phyloP scores from a whole-genome alignment of 2,329 filamentous ascomycete species.

The Coleophoma eucalyptorum region DNA sequence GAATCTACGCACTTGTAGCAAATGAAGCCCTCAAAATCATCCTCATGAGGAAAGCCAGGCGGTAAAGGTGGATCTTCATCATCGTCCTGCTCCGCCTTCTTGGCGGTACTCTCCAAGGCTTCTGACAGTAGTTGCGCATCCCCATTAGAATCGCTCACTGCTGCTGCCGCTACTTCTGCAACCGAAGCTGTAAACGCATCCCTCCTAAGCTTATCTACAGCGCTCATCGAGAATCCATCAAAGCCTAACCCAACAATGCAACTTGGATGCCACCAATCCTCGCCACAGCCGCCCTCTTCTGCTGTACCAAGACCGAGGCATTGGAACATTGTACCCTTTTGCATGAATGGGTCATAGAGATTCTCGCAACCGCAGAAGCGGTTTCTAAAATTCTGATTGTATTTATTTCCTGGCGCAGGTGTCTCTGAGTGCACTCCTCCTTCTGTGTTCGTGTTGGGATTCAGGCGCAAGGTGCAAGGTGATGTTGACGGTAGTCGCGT shows the following conservation, averaged over 20 bases:
- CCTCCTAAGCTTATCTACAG: slow-evolving; percentile 26
- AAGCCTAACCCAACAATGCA: slow-evolving; percentile 80
- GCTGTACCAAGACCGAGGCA: slow-evolving; percentile 80
- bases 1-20: slow-evolving; percentile 92
- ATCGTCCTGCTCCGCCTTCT: slow-evolving; percentile 31
- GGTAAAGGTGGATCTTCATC: slow-evolving; percentile 66
- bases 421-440: slow-evolving; percentile 74
- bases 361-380: slow-evolving; percentile 86
- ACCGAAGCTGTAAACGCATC: slow-evolving; percentile 41
- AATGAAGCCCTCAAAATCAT: slow-evolving; percentile 84
- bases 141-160: slow-evolving; percentile 14
- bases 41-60: slow-evolving; percentile 82
- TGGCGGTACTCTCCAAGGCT: slow-evolving; percentile 20
- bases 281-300: slow-evolving; percentile 84
- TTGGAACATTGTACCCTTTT: slow-evolving; percentile 98
- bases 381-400: slow-evolving; percentile 95
- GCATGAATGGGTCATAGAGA: slow-evolving; percentile 81
- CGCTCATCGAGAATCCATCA: slow-evolving; percentile 61
- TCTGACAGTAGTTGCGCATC: slow-evolving; percentile 12
- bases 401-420: slow-evolving; percentile 71
- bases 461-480: slow-evolving; percentile 72
- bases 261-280: slow-evolving; percentile 97
- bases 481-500: slow-evolving; percentile 64
- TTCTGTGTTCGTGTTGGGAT: slow-evolving; percentile 69
- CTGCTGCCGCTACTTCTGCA: slow-evolving; percentile 40